phyloP scores from a whole-genome alignment of 768 basidiomycete species.

The Saitozyma podzolica region DNA sequence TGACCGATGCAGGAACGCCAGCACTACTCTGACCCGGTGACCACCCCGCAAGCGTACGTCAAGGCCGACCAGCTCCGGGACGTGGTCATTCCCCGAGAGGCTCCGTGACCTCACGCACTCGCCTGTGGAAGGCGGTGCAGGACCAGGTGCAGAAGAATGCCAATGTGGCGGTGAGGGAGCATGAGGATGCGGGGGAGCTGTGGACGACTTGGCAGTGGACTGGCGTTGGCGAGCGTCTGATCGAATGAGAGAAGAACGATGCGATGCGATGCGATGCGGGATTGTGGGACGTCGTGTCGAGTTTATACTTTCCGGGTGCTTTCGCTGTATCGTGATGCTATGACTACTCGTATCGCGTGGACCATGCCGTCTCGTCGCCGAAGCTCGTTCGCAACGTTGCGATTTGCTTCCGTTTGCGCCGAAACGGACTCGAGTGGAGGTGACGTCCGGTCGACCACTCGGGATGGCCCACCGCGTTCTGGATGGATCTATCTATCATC shows the following conservation, averaged over 20 bases:
- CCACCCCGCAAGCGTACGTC: conserved; percentile 46
- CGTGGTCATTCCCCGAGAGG: conserved; percentile 42
- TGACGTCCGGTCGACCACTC: no score
- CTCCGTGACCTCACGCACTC: conserved; percentile 27
- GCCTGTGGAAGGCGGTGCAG: conserved; percentile 41
- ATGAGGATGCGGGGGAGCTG: conserved; percentile 45
- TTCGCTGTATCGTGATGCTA: no score
- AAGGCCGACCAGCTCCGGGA: conserved; percentile 51
- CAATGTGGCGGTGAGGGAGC: conserved; percentile 45
- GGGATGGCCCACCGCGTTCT: no score
- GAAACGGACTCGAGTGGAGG: no score
- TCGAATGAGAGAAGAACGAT: not conserved
- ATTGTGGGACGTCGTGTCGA: no score
- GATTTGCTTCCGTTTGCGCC: no score
- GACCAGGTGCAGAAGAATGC: conserved; percentile 47
- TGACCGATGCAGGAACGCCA: conserved; percentile 36
- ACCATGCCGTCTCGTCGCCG: no score
- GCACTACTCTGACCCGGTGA: conserved; percentile 49
- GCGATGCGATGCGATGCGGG: no score
- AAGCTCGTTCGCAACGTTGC: no score
- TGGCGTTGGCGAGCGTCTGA: conserved; percentile 31
- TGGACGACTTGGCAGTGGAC: conserved; percentile 52
- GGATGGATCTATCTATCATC: no score
- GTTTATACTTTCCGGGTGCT: no score
- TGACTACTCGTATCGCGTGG: no score